Conservation (phyloP, 768 basidiomycete species). For the Neoboletus subvelutipes region DNA sequence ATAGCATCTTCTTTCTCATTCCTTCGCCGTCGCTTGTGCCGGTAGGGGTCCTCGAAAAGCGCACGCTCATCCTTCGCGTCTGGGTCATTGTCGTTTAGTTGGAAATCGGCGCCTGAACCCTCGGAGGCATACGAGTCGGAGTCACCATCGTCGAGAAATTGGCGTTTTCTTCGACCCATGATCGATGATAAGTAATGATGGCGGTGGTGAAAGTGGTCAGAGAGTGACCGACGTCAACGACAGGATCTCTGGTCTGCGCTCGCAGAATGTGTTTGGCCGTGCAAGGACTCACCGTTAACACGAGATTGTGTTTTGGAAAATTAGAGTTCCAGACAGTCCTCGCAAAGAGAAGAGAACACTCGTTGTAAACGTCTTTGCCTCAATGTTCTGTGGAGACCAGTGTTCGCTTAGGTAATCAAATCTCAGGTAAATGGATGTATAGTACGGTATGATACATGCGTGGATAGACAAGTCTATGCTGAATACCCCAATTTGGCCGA, state of each 20-base stretch:
- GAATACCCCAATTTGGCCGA: conserved; percentile 47
- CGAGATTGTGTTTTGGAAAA: neutral
- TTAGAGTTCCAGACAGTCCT: neutral
- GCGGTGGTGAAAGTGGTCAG: neutral
- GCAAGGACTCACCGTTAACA: conserved; percentile 13
- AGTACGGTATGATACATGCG: conserved; percentile 28
- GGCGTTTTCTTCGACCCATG: conserved; percentile 79
- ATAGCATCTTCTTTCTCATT: conserved; percentile 68
- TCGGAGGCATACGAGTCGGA: conserved; percentile 73
- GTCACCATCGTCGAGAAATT: conserved; percentile 69
- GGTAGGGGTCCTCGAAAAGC: conserved; percentile 76
- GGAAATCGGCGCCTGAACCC: conserved; percentile 53
- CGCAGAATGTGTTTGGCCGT: neutral
- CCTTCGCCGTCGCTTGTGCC: conserved; percentile 63
- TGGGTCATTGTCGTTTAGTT: conserved; percentile 50
- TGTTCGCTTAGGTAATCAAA: conserved; percentile 17
- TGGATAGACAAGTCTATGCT: conserved; percentile 27
- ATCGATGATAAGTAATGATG: conserved; percentile 2
- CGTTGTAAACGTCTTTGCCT: too few species aligned
- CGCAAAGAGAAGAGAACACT: neutral
- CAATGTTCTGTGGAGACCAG: neutral
- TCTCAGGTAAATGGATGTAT: neutral
- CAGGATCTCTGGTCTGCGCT: neutral
- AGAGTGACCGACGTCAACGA: conserved; percentile 3
- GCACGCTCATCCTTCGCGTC: conserved; percentile 71